Evolutionary conservation across 352 stramenopile species (phyloP).

Genomic region (Discostella stelligera): DNA sequence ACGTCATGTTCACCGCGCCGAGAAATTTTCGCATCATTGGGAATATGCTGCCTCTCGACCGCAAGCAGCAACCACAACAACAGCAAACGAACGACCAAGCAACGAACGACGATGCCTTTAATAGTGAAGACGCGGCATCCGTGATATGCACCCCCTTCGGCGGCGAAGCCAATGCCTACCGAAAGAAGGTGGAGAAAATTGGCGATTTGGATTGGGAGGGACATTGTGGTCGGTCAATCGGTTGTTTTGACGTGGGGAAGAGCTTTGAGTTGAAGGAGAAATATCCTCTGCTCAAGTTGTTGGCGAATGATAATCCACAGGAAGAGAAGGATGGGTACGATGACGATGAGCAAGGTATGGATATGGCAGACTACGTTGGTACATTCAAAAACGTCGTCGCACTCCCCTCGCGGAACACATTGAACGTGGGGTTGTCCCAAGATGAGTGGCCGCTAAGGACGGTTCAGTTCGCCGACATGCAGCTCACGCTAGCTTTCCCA

Average conservation of each 20-base stretch:
- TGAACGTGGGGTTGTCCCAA: slow-evolving; percentile 23
- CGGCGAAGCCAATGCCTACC: slow-evolving; percentile 29
- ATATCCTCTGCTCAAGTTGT: slow-evolving; percentile 13
- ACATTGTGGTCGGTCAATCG: slow-evolving; percentile 44
- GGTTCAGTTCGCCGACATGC: slow-evolving; percentile 28
- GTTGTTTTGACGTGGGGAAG: slow-evolving; percentile 37
- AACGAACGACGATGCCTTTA: too few species aligned
- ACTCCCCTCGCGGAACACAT: neutral
- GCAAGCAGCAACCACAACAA: neutral
- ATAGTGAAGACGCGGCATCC: neutral
- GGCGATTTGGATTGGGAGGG: slow-evolving; percentile 42
- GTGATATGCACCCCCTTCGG: slow-evolving; percentile 21
- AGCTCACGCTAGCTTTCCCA: slow-evolving; percentile 24
- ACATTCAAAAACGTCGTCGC: neutral
- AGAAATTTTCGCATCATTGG: slow-evolving; percentile 15
- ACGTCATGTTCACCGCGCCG: slow-evolving; percentile 37
- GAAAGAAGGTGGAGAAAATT: neutral
- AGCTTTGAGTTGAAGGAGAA: slow-evolving; percentile 15
- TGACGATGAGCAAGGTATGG: neutral
- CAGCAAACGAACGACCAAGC: neutral
- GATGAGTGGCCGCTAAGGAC: slow-evolving; percentile 12
- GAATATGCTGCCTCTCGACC: slow-evolving; percentile 29
- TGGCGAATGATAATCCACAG: neutral
- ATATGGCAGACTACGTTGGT: slow-evolving; percentile 1
- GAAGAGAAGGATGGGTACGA: neutral